These are phyloP conservation scores for Mallotus repandus DNA, from an alignment of 441 rosid genomes.

Conservation along the genomic window DNA sequence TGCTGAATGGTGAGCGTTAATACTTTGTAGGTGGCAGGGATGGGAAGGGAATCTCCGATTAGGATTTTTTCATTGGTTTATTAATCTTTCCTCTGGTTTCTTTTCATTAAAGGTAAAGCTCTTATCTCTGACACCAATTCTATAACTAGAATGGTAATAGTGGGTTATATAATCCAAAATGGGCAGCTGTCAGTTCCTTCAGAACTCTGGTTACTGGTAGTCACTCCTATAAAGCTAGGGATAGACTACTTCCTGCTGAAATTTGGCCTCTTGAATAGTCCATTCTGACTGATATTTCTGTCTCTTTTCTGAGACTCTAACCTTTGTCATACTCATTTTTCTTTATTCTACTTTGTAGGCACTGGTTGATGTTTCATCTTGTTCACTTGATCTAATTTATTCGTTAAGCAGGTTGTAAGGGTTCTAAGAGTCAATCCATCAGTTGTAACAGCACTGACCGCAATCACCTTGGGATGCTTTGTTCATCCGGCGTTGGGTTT, in stretches of 20 bases:
- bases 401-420: slow-evolving; percentile 67
- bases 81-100: slow-evolving; percentile 59
- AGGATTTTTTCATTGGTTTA: slow-evolving; percentile 56
- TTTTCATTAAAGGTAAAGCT: slow-evolving; percentile 62
- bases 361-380: slow-evolving; percentile 22
- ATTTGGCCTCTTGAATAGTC: slow-evolving; percentile 10
- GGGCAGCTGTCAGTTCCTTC: not conserved
- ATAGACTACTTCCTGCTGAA: not conserved
- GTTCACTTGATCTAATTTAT: slow-evolving; percentile 16
- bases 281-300: not conserved
- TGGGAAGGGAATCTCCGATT: slow-evolving; percentile 48
- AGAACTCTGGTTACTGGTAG: not conserved
- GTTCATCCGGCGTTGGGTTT: slow-evolving; percentile 96
- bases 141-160: not conserved
- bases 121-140: not conserved
- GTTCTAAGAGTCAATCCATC: slow-evolving; percentile 60
- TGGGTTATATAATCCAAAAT: not conserved
- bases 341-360: not conserved
- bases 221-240: not conserved
- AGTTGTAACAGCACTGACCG: slow-evolving; percentile 50
- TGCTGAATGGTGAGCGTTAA: slow-evolving; percentile 20
- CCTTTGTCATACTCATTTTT: not conserved
- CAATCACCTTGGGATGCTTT: slow-evolving; percentile 62
- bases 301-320: slow-evolving; percentile 10
- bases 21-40: slow-evolving; percentile 65